These are phyloP conservation scores for Dothiorella sarmentorum DNA, from an alignment of 2,329 filamentous ascomycete genomes.

Conservation along the genomic window DNA sequence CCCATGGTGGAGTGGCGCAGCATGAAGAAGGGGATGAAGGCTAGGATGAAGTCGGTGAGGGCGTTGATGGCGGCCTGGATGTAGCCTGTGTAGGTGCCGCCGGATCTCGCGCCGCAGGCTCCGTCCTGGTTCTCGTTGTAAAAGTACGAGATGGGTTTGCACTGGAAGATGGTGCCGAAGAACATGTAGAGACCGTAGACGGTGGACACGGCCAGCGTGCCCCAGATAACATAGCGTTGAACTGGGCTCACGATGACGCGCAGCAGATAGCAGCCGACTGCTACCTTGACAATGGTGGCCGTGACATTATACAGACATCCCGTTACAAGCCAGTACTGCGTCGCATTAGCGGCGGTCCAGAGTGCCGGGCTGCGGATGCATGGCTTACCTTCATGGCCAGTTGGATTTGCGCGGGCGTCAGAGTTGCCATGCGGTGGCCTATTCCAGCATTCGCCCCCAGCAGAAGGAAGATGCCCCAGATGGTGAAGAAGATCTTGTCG, in stretches of 20 bases:
- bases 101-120: background rate
- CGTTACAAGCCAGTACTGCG: constrained; percentile 51
- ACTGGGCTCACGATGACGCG: constrained; percentile 46
- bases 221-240: constrained; percentile 47
- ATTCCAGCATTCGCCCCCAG: constrained; percentile 36
- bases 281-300: constrained; percentile 48
- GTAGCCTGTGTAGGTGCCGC: background rate
- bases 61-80: constrained; percentile 2
- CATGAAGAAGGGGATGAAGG: constrained; percentile 1
- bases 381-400: constrained; percentile 28
- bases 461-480: constrained; percentile 34
- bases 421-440: constrained; percentile 25
- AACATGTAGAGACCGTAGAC: constrained; percentile 1
- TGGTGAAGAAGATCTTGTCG: constrained; percentile 36
- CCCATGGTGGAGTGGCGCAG: background rate
- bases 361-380: background rate
- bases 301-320: constrained; percentile 53
- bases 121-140: constrained; percentile 35
- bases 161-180: constrained; percentile 25
- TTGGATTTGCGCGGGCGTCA: constrained; percentile 31
- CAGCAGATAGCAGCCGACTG: constrained; percentile 52
- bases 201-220: constrained; percentile 2
- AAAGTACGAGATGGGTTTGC: constrained; percentile 49
- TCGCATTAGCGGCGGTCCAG: constrained; percentile 9
- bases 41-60: background rate